These are phyloP conservation scores for Coelastrella sp. DNA, from an alignment of 139 green algal species.

Conservation along the genomic window DNA sequence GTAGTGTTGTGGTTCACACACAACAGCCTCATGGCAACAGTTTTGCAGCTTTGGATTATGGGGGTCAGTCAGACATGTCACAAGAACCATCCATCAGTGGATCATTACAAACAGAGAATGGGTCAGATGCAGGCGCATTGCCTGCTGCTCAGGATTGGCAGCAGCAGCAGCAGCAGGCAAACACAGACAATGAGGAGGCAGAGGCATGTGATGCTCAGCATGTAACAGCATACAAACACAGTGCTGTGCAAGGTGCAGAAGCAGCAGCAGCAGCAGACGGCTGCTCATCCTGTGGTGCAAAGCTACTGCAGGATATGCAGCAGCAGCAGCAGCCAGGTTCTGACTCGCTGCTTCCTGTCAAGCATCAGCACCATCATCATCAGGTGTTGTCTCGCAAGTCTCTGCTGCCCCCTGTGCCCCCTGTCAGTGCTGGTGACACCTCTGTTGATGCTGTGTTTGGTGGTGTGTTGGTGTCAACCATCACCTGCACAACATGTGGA, in stretches of 20 bases:
- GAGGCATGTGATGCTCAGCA: too few relatives aligned
- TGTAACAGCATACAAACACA: background rate
- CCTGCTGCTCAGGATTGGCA: background rate
- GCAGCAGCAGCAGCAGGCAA: background rate
- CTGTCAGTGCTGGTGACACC: conserved; percentile 15
- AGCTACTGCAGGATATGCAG: background rate
- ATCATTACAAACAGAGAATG: background rate
- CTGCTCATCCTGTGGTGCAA: too few relatives aligned
- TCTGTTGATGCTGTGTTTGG: conserved; percentile 61
- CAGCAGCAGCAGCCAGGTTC: background rate
- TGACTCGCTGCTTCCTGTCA: too few relatives aligned
- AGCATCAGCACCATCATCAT: conserved; percentile 26
- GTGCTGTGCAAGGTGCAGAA: background rate
- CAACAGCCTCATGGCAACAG: conserved; percentile 25
- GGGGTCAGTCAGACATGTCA: background rate
- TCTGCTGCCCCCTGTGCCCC: conserved; percentile 43
- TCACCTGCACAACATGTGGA: conserved; percentile 61
- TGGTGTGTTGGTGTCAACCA: conserved; percentile 59
- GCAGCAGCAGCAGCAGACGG: background rate
- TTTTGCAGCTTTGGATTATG: conserved; percentile 16
- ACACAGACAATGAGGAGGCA: too few relatives aligned
- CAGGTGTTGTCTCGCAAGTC: conserved; percentile 28
- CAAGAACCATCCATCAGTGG: too few relatives aligned
- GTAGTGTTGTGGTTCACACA: background rate
- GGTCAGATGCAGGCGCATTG: background rate